phyloP scores from a whole-genome alignment of 2,329 filamentous ascomycete species.

The Phialophora expanda region DNA sequence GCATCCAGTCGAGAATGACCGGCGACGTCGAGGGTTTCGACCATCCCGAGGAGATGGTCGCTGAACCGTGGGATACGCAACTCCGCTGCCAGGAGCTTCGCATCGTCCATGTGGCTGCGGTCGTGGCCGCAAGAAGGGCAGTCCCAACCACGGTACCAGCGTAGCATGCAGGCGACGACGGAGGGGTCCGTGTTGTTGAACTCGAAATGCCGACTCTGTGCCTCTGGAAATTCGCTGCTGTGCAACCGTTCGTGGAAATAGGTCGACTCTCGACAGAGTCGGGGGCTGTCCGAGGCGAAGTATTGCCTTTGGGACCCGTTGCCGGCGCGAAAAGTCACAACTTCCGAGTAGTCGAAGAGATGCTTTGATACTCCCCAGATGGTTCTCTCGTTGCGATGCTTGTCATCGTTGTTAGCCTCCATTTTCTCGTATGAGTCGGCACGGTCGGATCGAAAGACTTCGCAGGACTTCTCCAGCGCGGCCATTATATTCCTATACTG shows the following conservation, averaged over 20 bases:
- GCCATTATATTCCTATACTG: not conserved
- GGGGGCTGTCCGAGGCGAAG: slow-evolving; percentile 9
- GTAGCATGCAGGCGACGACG: slow-evolving; percentile 18
- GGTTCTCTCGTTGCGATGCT: not conserved
- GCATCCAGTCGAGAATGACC: not conserved
- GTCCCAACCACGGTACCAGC: slow-evolving; percentile 17
- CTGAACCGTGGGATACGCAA: slow-evolving; percentile 11
- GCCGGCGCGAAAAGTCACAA: slow-evolving; percentile 13
- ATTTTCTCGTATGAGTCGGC: not conserved
- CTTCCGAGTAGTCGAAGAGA: slow-evolving; percentile 22
- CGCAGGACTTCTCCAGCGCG: not conserved
- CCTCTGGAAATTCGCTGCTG: slow-evolving; percentile 11
- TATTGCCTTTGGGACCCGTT: not conserved
- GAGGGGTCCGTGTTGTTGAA: slow-evolving; percentile 6
- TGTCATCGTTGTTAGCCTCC: not conserved
- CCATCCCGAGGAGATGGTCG: slow-evolving; percentile 2
- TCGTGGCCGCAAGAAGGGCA: slow-evolving; percentile 12
- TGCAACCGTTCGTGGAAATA: slow-evolving; percentile 18
- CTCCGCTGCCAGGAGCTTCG: not conserved
- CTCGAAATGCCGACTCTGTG: slow-evolving; percentile 6
- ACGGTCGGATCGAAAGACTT: not conserved
- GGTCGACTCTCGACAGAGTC: slow-evolving; percentile 16
- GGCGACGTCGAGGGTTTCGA: not conserved
- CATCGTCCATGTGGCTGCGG: not conserved
- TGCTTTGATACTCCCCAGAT: not conserved